These are phyloP conservation scores for Geranium incanum DNA, from an alignment of 441 rosid species.

Conservation along the genomic window DNA sequence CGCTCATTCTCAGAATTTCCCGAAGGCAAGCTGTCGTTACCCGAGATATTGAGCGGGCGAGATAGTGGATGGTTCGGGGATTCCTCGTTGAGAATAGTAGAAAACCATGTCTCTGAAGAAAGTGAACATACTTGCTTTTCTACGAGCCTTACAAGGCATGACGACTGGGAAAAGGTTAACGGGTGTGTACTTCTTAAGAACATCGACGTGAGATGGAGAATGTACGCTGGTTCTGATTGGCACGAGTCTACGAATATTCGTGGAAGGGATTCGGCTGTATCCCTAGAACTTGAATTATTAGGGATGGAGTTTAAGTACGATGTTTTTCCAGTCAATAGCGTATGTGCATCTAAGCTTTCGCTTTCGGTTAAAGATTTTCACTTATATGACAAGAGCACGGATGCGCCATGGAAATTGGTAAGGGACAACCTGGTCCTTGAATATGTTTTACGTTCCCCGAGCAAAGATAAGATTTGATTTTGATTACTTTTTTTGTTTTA, in stretches of 20 bases:
- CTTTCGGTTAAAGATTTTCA: slow-evolving; percentile 65
- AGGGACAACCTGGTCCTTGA: slow-evolving; percentile 15
- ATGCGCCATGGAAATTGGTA: slow-evolving; percentile 88
- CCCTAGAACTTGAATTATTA: slow-evolving; percentile 62
- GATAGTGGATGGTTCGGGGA: slow-evolving; percentile 77
- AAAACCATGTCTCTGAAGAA: slow-evolving; percentile 75
- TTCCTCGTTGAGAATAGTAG: slow-evolving; percentile 48
- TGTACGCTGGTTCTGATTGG: slow-evolving; percentile 90
- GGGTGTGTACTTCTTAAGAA: slow-evolving; percentile 62
- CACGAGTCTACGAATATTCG: slow-evolving; percentile 24
- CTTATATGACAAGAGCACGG: slow-evolving; percentile 63
- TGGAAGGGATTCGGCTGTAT: slow-evolving; percentile 56
- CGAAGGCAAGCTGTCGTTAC: slow-evolving; percentile 21
- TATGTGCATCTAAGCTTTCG: slow-evolving; percentile 61
- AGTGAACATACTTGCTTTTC: slow-evolving; percentile 38
- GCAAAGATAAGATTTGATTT: slow-evolving; percentile 18
- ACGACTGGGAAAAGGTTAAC: slow-evolving; percentile 37
- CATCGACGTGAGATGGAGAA: slow-evolving; percentile 69
- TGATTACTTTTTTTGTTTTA: slow-evolving; percentile 19
- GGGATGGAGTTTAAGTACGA: slow-evolving; percentile 61
- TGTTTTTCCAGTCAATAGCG: slow-evolving; percentile 55
- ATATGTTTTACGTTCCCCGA: slow-evolving; percentile 6
- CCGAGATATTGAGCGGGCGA: slow-evolving; percentile 42
- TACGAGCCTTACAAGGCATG: slow-evolving; percentile 27
- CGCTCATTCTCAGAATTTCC: slow-evolving; percentile 54